These are phyloP conservation scores for Linderniella brevidens DNA, from an alignment of 257 asterid genomes.

Conservation along the genomic window DNA sequence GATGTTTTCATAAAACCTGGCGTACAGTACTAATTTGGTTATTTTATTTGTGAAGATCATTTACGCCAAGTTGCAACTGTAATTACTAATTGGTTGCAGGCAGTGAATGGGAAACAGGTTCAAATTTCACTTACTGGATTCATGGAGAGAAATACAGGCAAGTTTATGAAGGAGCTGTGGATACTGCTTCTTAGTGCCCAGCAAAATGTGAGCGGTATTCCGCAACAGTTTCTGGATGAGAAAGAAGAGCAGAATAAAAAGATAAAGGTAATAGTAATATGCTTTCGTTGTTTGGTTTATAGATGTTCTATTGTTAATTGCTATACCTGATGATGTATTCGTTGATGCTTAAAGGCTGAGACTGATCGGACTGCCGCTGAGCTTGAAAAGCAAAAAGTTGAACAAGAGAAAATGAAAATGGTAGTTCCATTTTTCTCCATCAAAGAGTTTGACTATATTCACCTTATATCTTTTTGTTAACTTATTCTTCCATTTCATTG, in stretches of 20 bases:
- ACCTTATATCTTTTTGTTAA: slow-evolving; percentile 27
- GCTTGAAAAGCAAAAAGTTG: slow-evolving; percentile 55
- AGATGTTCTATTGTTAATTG: slow-evolving; percentile 1
- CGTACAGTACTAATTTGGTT: not conserved
- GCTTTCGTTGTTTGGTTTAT: slow-evolving; percentile 6
- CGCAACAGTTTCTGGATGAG: slow-evolving; percentile 91
- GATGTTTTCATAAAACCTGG: too few species aligned
- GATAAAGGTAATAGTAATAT: slow-evolving; percentile 43
- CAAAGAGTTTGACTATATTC: slow-evolving; percentile 26
- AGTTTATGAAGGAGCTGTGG: slow-evolving; percentile 99
- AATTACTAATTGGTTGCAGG: slow-evolving; percentile 30
- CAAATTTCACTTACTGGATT: slow-evolving; percentile 93
- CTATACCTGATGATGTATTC: not conserved
- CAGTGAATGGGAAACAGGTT: slow-evolving; percentile 79
- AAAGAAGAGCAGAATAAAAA: slow-evolving; percentile 86
- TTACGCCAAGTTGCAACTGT: slow-evolving; percentile 5
- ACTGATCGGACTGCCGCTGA: slow-evolving; percentile 66
- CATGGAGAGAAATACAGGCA: slow-evolving; percentile 97
- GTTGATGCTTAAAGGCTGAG: slow-evolving; percentile 46
- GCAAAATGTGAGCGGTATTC: slow-evolving; percentile 81
- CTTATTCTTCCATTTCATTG: slow-evolving; percentile 36
- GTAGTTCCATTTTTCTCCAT: slow-evolving; percentile 41
- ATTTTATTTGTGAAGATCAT: slow-evolving; percentile 3
- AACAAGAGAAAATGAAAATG: slow-evolving; percentile 49
- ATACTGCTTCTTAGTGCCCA: slow-evolving; percentile 77